These are phyloP conservation scores for Castanea mollissima DNA, from an alignment of 306 rosid species.

Conservation along the genomic window DNA sequence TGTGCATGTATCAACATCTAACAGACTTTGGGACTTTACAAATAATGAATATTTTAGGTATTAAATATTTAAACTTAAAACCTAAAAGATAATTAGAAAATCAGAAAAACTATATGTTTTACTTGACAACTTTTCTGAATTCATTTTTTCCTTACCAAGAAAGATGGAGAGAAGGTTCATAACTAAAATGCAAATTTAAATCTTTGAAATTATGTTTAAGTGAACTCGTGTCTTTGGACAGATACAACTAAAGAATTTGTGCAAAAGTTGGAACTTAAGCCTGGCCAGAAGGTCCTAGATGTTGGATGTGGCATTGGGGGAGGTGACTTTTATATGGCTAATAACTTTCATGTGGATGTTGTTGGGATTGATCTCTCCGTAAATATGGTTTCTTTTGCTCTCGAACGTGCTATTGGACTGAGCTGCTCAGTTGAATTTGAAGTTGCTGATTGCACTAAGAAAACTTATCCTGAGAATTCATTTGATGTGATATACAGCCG, in stretches of 20 bases:
- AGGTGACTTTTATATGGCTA: conserved; percentile 94
- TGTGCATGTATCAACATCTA: too few relatives aligned
- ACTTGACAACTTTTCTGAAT: background rate
- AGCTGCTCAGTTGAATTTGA: conserved; percentile 78
- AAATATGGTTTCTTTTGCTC: conserved; percentile 89
- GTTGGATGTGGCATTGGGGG: conserved; percentile 99
- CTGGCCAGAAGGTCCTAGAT: conserved; percentile 85
- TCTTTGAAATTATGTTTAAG: background rate
- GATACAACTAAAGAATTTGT: conserved; percentile 88
- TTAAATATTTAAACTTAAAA: background rate
- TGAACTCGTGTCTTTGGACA: conserved; percentile 35
- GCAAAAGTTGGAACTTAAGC: conserved; percentile 67
- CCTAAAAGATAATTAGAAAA: background rate
- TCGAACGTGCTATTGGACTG: conserved; percentile 83
- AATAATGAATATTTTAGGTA: background rate
- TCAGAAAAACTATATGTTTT: background rate
- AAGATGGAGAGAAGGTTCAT: background rate
- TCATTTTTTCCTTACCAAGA: background rate
- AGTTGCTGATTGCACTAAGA: conserved; percentile 84
- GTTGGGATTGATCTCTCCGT: conserved; percentile 90
- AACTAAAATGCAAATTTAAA: background rate
- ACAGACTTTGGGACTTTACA: background rate
- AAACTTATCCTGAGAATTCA: conserved; percentile 57
- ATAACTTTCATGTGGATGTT: conserved; percentile 73
- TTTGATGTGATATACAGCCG: conserved; percentile 88